Evolutionary conservation across 345 rosid genomes (phyloP), one percentile per base, ranked within the genome.

Genomic region (Toxicodendron radicans): DNA sequence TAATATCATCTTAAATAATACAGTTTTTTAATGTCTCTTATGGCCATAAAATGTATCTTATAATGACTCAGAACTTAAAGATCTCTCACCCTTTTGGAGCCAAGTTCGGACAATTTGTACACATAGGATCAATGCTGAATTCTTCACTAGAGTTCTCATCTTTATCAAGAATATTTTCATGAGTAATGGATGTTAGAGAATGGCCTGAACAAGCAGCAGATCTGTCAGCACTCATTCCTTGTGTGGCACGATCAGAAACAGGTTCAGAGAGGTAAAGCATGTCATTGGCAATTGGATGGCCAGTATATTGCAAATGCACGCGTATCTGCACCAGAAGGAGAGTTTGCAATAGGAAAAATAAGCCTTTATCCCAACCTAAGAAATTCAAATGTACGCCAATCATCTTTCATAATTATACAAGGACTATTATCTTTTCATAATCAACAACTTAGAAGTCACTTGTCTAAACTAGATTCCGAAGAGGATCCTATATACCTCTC

Each of bases 281-380:
- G 79, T 93, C 98, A 76, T 95, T 95, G 54, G 90, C 99, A 81
- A 95, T 95, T 46, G 97, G 97, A 86, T 95, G 90, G 41, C 98
- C 98, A 0, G 81, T 79, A 71, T 81, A 82, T 65, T 93, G 90
- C 85, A 95, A 82, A 86, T 95, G 99, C 69, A 89, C 94, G 45
- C 97, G 93, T 77, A 95, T 95, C 99, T 93, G 75, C 86, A 58
- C 51, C 58, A 68, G 21, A 68, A 18, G 72, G 32, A 68, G 63
- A 49, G 2, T 21, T 71, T 71, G 58, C 12, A 17, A 38, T 71
- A 45, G 52, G 62, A 35, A 63, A 73, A 51, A 33, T 72, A 64
- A 32, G 59, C 35, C 51, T 61, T 27, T 30, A 51, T 64, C 46
- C 10, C 59, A 51, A 51, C 16, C 49, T 33, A 72, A 63, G 20